These are phyloP conservation scores for Helminthosporium solani DNA, from an alignment of 2,329 filamentous ascomycete genomes.

Conservation along the genomic window DNA sequence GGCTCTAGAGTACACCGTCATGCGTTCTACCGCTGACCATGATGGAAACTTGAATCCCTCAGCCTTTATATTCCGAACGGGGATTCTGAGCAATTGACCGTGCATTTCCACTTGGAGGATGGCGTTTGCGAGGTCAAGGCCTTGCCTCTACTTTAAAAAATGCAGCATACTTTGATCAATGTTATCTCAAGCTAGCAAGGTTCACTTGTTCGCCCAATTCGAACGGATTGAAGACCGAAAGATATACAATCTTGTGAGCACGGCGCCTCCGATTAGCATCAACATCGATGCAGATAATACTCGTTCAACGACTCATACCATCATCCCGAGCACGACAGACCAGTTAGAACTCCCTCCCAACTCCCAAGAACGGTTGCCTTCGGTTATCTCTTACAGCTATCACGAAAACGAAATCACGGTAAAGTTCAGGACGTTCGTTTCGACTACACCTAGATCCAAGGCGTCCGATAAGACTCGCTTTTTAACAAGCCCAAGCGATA, in stretches of 20 bases:
- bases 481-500: slow-evolving; percentile 1
- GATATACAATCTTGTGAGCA: background rate
- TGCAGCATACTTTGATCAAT: slow-evolving; percentile 6
- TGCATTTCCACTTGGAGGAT: slow-evolving; percentile 9
- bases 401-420: background rate
- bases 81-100: background rate
- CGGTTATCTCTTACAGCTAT: background rate
- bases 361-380: background rate
- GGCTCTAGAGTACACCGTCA: background rate
- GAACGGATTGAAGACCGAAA: background rate
- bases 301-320: background rate
- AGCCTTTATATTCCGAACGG: background rate
- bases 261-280: background rate
- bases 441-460: slow-evolving; percentile 1
- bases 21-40: background rate
- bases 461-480: slow-evolving; percentile 1
- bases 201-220: slow-evolving; percentile 9
- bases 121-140: slow-evolving; percentile 5
- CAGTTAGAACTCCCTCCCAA: background rate
- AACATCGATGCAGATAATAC: background rate
- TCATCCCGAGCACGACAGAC: background rate
- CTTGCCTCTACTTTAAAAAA: slow-evolving; percentile 5
- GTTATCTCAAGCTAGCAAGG: slow-evolving; percentile 2
- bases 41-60: slow-evolving; percentile 1
- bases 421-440: background rate